Conservation (phyloP, 2,329 filamentous ascomycete species). For the Pseudocercospora vitis region DNA sequence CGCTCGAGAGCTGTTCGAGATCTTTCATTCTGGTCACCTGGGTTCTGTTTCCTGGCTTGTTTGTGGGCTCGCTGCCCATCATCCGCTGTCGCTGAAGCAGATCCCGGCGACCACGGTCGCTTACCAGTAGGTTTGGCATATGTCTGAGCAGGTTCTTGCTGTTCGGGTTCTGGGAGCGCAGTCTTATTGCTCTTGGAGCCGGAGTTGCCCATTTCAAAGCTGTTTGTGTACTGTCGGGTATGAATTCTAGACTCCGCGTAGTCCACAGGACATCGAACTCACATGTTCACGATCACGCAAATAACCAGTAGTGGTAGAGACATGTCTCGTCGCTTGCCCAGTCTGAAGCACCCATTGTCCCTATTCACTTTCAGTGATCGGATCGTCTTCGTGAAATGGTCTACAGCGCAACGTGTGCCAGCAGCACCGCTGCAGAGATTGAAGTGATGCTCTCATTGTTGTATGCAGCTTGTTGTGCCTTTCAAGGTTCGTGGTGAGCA, state of each 20-base stretch:
- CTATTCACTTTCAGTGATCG: background rate
- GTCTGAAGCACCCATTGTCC: conserved; percentile 1
- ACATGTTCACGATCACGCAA: too few relatives aligned
- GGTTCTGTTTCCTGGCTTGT: background rate
- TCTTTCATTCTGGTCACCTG: background rate
- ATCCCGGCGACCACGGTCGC: background rate
- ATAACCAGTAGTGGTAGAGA: too few relatives aligned
- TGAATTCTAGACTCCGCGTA: too few relatives aligned
- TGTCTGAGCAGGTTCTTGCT: background rate
- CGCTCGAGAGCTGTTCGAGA: background rate
- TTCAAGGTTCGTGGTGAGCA: too few relatives aligned
- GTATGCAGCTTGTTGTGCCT: too few relatives aligned
- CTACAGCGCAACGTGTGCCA: too few relatives aligned
- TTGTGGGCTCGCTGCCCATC: background rate
- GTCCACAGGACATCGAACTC: too few relatives aligned
- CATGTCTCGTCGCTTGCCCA: background rate
- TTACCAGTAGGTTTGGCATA: background rate
- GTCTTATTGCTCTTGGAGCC: background rate
- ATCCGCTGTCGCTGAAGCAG: background rate
- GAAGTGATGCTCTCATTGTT: too few relatives aligned
- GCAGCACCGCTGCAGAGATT: too few relatives aligned
- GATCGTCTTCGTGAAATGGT: background rate
- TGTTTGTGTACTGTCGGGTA: background rate
- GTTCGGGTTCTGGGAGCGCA: background rate
- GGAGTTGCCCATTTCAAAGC: background rate